These are phyloP conservation scores for Mucor plumbeus DNA, from an alignment of 371 early-diverging fungal genomes.

Conservation along the genomic window DNA sequence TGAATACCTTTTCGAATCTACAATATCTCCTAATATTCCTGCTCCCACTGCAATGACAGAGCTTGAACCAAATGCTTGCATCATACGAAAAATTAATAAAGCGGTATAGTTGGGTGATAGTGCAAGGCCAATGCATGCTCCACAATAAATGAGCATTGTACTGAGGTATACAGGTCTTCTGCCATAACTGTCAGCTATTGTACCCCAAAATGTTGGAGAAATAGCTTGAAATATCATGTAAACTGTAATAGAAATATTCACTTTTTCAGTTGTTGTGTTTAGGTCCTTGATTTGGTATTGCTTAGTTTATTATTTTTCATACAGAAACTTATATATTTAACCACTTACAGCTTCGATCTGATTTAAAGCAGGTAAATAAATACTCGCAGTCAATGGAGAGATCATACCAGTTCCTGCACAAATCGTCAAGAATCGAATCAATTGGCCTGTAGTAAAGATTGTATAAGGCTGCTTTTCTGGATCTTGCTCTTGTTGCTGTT, in stretches of 20 bases:
- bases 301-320: too few relatives aligned
- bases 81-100: conserved; percentile 60
- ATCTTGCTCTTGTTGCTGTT: not conserved
- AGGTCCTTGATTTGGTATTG: conserved; percentile 21
- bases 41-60: conserved; percentile 61
- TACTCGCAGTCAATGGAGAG: conserved; percentile 29
- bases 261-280: conserved; percentile 22
- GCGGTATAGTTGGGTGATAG: conserved; percentile 50
- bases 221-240: conserved; percentile 46
- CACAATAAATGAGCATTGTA: conserved; percentile 60
- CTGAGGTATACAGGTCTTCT: conserved; percentile 62
- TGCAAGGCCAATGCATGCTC: conserved; percentile 66
- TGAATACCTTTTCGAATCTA: conserved; percentile 13
- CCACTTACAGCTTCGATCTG: conserved; percentile 22
- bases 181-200: conserved; percentile 63
- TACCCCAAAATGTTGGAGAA: conserved; percentile 64
- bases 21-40: conserved; percentile 26
- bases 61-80: conserved; percentile 67
- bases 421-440: conserved; percentile 11
- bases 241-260: conserved; percentile 35
- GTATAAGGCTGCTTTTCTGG: conserved; percentile 21
- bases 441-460: conserved; percentile 6
- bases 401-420: conserved; percentile 18
- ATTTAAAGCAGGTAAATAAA: conserved; percentile 27
- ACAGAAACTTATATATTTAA: not conserved